A percentile compares a stretch with the other conserved stretches of the same genome.
These are phyloP conservation scores for Eragrostis tef DNA, from an alignment of 202 grass and related monocot species.

Conservation along the genomic window DNA sequence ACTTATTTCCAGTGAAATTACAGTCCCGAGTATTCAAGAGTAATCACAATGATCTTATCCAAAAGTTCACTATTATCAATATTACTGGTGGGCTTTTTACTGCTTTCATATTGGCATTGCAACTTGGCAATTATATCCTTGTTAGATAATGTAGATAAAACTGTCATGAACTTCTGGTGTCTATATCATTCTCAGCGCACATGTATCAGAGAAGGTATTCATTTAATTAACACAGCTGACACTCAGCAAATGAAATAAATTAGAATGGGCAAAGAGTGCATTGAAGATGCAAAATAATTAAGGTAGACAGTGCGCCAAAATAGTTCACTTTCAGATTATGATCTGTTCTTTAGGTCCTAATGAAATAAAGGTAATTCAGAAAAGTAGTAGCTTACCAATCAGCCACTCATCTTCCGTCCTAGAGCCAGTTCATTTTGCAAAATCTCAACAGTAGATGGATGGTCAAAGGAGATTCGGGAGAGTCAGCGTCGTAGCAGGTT, in stretches of 20 bases:
- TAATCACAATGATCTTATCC: conserved; percentile 75
- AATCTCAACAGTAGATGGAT: conserved; percentile 86
- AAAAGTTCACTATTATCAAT: conserved; percentile 74
- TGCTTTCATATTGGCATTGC: conserved; percentile 61
- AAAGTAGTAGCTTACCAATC: conserved; percentile 69
- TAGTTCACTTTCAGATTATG: conserved; percentile 20
- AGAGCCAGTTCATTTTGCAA: conserved; percentile 87
- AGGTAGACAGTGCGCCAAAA: neutral
- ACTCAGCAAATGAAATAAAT: conserved; percentile 14
- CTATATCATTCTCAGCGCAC: conserved; percentile 94
- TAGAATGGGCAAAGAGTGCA: conserved; percentile 2
- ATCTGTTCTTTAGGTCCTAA: conserved; percentile 31
- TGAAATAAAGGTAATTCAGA: neutral
- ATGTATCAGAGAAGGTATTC: too few relatives aligned
- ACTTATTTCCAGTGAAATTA: conserved; percentile 64
- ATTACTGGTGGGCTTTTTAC: conserved; percentile 58
- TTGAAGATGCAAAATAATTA: conserved; percentile 26
- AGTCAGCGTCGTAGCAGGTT: conserved; percentile 63
- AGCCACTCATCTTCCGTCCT: conserved; percentile 96
- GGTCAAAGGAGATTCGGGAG: conserved; percentile 72
- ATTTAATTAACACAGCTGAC: conserved; percentile 6
- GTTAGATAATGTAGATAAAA: conserved; percentile 92
- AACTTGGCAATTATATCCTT: conserved; percentile 74
- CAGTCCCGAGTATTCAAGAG: conserved; percentile 68
- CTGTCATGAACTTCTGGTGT: conserved; percentile 82